Base-by-base conservation (phyloP, 257 asterid species). In the Leptodermis oblonga region DNA sequence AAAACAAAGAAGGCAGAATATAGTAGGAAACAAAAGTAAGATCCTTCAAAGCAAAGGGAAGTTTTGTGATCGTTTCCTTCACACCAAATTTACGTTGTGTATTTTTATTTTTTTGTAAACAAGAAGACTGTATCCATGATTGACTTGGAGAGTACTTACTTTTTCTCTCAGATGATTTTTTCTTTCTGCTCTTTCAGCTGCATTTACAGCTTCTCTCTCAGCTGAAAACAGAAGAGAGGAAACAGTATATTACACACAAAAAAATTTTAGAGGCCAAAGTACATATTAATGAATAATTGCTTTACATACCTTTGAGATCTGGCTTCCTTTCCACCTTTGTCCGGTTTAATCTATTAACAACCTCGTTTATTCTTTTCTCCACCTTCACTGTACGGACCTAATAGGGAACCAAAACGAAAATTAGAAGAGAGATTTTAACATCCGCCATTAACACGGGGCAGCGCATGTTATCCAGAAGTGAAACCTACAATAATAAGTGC, bases 281-380 rank as follows among this genome's bases (percentile, higher is more conserved):
- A 45, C 22, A 7, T 8, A 10, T 3, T 14, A 61, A 68, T 30
- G 43, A 65, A 60, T 39, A 39, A 53, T 49, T 20, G n/a, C 28
- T 10, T 58, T 18, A 42, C 65, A 25, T 43, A 91, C 99, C 99
- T 88, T 89, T 91, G n/a, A 91, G 76, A 83, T 94, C 99, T 8
- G 96, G 95, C 42, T 68, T 89, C 71, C 92, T 86, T 80, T 94
- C 99, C 78, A 94, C 99, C 82, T 94, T 94, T 73, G 97, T 89
- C 79, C 87, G 85, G 95, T 91, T 91, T 74, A 94, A 84, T 72
- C 97, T 88, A 77, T 94, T 94, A 68, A 94, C 87, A 70, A 87
- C 77, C 80, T 93, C 99, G 81, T 93, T 93, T 75, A 87, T 77
- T 73, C 97, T 86, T 89, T 89, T 94, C 79, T 94, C 99, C 79